Conservation (phyloP, 495 filamentous ascomycete genomes). For the Trichoderma reesei region DNA sequence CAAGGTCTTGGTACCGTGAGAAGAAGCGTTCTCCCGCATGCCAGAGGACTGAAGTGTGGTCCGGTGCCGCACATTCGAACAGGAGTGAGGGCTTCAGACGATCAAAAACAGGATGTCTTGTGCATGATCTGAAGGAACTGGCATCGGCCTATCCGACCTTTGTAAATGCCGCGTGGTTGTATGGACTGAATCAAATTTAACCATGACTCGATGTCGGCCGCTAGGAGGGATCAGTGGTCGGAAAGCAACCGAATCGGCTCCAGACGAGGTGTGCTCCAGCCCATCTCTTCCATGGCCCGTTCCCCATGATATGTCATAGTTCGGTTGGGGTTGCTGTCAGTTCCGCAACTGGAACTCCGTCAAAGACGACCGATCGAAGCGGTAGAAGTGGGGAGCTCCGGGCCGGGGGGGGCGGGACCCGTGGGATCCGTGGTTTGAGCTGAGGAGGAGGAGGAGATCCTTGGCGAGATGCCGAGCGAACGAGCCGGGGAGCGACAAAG, state of each 20-base stretch:
- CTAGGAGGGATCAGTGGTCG: neutral
- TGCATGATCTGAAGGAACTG: neutral
- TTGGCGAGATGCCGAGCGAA: neutral
- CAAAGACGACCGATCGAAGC: too few relatives aligned
- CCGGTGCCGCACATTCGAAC: neutral
- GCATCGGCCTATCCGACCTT: neutral
- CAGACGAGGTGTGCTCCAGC: neutral
- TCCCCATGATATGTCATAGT: neutral
- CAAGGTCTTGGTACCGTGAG: neutral
- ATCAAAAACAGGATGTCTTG: neutral
- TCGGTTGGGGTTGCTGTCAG: neutral
- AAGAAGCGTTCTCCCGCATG: neutral
- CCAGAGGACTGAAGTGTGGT: neutral
- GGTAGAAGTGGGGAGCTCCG: neutral
- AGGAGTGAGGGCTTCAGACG: too few relatives aligned
- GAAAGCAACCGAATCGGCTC: neutral
- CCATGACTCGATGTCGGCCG: neutral
- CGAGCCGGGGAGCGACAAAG: neutral
- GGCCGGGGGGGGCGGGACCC: neutral
- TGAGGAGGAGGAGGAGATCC: neutral
- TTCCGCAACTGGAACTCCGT: neutral
- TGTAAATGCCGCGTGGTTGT: conserved; percentile 2
- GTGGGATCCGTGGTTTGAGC: neutral
- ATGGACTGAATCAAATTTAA: neutral
- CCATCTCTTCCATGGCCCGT: too few relatives aligned